Evolutionary conservation across 148 eudicot genomes (phyloP).

Genomic region (Fagopyrum homotropicum): DNA sequence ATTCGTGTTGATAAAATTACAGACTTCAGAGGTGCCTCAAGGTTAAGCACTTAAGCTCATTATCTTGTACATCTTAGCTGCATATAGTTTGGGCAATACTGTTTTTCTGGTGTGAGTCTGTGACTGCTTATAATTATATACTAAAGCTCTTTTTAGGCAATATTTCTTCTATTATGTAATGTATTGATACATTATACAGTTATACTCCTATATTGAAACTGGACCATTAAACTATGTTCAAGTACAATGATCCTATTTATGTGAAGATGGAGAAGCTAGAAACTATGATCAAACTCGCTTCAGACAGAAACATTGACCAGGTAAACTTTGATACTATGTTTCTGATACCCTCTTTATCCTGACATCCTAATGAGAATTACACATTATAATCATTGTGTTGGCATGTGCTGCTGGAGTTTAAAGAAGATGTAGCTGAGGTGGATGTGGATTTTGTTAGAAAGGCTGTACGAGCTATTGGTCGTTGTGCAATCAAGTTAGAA

Average conservation of each 20-base stretch:
- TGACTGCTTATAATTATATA: background rate
- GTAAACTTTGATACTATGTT: conserved; percentile 19
- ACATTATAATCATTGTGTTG: conserved; percentile 5
- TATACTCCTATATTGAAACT: background rate
- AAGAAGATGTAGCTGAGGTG: conserved; percentile 97
- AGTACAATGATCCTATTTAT: conserved; percentile 97
- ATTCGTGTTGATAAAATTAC: conserved; percentile 98
- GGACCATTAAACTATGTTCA: background rate
- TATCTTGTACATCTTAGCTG: background rate
- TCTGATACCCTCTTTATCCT: conserved; percentile 7
- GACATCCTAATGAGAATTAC: background rate
- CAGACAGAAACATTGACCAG: conserved; percentile 97
- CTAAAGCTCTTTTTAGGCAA: background rate
- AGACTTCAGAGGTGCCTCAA: conserved; percentile 97
- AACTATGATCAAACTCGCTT: conserved; percentile 99
- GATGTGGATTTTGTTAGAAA: conserved; percentile 98
- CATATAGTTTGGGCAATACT: background rate
- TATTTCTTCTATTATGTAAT: background rate
- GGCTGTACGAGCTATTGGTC: conserved; percentile 98
- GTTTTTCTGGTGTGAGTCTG: background rate
- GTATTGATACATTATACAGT: background rate
- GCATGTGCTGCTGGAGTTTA: conserved; percentile 93
- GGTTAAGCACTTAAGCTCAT: conserved; percentile 27
- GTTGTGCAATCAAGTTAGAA: conserved; percentile 98
- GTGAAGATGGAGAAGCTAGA: conserved; percentile 99